Evolutionary conservation across 805 yeast genomes (phyloP), one percentile per base, ranked within the genome.

Genomic region (Starmerella vaccinii): DNA sequence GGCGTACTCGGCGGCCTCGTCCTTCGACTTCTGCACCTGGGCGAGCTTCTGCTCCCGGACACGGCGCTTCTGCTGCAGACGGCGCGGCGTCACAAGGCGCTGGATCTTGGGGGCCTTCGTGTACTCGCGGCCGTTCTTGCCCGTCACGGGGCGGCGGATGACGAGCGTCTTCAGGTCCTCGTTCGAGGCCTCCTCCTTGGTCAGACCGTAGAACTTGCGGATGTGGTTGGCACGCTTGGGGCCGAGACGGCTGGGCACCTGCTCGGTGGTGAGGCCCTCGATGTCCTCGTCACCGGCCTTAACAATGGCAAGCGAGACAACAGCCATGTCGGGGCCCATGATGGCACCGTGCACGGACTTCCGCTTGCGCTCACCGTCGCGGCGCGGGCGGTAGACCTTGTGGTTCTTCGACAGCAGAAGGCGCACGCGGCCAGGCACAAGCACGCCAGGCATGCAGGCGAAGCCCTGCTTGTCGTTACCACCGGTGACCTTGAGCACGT

Each of bases 391-490:
- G 95, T 92, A 92, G 81, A 97, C 90, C 67, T 97, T 86, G 79
- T 78, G 83, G 70, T 90, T 95, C 77, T 87, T 82, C 65, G 95
- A 74, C 71, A 92, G 80, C 72, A 92, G 81, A 68, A 92, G 82
- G 74, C 85, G 88, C 68, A 92, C 97, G 83, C 98, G 94, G 82
- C 94, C 88, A 77, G 98, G 97, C 80, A 87, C 92, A 82, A 92
- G 78, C 63, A 92, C 98, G 84, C 98, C 98, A 78, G 94, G 98
- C 78, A 89, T 92, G 98, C 94, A 92, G 78, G 98, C 97, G 96
- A 92, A 92, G 80, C 98, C 98, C 81, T 92, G 98, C 80, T 92
- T 92, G 80, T 92, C 98, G 84, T 92, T 92, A 83, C 98, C 98
- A 73, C 98, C 98, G 68, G 97, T 76, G 75, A 92, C 89, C 81